Conservation (phyloP, 2,329 filamentous ascomycete species). For the Fonsecaea pedrosoi region DNA sequence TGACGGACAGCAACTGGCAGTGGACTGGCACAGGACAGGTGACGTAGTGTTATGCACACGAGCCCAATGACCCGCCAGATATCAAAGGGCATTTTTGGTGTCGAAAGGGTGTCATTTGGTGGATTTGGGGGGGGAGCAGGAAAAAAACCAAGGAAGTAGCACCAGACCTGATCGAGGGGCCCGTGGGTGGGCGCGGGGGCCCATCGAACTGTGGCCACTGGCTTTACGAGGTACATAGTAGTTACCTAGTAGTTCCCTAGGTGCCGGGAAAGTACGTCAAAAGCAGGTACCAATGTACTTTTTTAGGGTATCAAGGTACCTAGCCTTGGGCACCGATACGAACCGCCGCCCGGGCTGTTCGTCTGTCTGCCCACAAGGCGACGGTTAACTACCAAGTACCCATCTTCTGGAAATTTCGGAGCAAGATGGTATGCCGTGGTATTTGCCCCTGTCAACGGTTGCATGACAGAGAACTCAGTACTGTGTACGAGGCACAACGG, state of each 20-base stretch:
- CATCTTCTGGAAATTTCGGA: not conserved
- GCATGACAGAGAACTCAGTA: too few species aligned
- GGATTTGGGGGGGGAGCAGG: not conserved
- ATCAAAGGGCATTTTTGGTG: not conserved
- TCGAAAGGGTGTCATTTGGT: not conserved
- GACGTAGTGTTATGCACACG: constrained; percentile 26
- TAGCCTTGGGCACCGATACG: not conserved
- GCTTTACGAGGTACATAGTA: not conserved
- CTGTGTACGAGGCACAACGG: not conserved
- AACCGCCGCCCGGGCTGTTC: not conserved
- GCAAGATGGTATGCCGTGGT: not conserved
- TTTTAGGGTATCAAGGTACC: not conserved
- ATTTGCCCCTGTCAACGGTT: not conserved
- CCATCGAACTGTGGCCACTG: not conserved
- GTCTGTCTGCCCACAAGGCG: too few species aligned
- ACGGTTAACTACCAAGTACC: not conserved
- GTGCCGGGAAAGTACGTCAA: too few species aligned
- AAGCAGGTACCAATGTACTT: not conserved
- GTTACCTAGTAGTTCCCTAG: too few species aligned
- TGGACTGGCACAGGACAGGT: constrained; percentile 5
- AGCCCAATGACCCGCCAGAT: constrained; percentile 21
- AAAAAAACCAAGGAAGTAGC: constrained; percentile 2
- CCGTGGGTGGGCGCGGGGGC: not conserved
- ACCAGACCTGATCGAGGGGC: constrained; percentile 3
- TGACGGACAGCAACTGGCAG: not conserved